Base-by-base conservation (phyloP, 257 asterid genomes). In the Solanum bulbocastanum region DNA sequence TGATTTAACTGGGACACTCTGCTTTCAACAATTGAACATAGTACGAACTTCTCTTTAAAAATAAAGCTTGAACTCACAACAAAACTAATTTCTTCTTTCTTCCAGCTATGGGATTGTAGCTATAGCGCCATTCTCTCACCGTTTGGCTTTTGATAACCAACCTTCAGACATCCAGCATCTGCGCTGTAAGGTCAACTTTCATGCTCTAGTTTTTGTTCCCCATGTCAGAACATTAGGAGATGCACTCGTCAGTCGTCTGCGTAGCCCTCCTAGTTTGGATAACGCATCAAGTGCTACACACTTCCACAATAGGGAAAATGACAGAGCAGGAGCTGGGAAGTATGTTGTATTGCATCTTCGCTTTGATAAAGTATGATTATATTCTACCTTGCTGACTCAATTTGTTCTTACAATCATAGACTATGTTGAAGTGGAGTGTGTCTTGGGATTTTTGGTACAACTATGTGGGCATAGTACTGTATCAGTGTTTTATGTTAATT, bases 51-150 rank as follows among this genome's bases (percentile, higher is more conserved):
- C 69, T 1, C 69, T 49, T 82, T 30, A 27, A 30, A 18, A 22
- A 82, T 46, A 10, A 46, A 10, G 11, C 44, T 22, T 49, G 18
- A 82, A 30, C 40, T 82, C 30, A 30, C 42, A 82, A 49, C 69
- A 46, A 18, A 20, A 30, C 23, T 49, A 65, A 2, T 44, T 84
- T 84, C 16, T 86, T 86, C 49, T 27, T 86, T 87, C 18, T 87
- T 88, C 60, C 91, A 92, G 94, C 90, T 71, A 89, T 74, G 94
- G 94, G 87, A 87, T 92, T 49, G 92, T 83, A 72, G 93, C 94
- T 60, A 87, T 92, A 79, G 90, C 94, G 82, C 94, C 94, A 62
- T 92, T 92, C 87, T 92, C 94, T 85, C 94, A 92, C 81, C 92
- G 92, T 32, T 82, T 92, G 89, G 92, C 91, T 84, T 92, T 92